These are phyloP conservation scores for Oehlia diaphana DNA, from an alignment of 192 early-diverging fungal species.

Conservation along the genomic window DNA sequence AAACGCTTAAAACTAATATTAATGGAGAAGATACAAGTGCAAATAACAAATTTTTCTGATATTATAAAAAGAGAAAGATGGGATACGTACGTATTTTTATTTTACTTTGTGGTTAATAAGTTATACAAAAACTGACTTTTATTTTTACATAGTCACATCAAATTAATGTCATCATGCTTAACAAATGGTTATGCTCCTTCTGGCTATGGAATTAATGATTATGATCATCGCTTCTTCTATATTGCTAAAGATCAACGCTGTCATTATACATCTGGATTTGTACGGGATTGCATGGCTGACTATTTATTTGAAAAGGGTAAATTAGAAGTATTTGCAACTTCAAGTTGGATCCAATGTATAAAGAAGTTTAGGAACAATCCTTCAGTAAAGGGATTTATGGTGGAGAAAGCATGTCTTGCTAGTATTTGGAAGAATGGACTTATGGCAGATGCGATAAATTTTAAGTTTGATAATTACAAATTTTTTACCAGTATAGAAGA, in stretches of 20 bases:
- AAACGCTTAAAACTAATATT: conserved; percentile 2
- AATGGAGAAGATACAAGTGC: not conserved
- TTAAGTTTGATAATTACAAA: not conserved
- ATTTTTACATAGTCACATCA: too few relatives aligned
- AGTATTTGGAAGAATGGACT: conserved; percentile 1
- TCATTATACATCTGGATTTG: conserved; percentile 5
- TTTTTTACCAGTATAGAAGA: not conserved
- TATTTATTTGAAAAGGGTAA: not conserved
- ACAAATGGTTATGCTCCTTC: too few relatives aligned
- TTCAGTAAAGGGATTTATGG: not conserved
- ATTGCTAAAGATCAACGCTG: not conserved
- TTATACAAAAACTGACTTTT: too few relatives aligned
- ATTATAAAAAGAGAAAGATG: not conserved
- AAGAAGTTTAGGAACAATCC: not conserved
- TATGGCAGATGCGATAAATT: not conserved
- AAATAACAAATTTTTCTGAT: conserved; percentile 10
- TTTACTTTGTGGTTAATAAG: too few relatives aligned
- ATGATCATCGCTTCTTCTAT: conserved; percentile 24
- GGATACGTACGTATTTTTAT: not conserved
- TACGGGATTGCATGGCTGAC: conserved; percentile 7
- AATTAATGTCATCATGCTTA: too few relatives aligned
- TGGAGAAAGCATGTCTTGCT: conserved; percentile 8
- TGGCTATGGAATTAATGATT: not conserved
- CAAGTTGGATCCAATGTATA: not conserved
- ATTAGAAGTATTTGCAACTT: not conserved